phyloP scores from a whole-genome alignment of 208 protist species.

The Leishmania gerbilli region DNA sequence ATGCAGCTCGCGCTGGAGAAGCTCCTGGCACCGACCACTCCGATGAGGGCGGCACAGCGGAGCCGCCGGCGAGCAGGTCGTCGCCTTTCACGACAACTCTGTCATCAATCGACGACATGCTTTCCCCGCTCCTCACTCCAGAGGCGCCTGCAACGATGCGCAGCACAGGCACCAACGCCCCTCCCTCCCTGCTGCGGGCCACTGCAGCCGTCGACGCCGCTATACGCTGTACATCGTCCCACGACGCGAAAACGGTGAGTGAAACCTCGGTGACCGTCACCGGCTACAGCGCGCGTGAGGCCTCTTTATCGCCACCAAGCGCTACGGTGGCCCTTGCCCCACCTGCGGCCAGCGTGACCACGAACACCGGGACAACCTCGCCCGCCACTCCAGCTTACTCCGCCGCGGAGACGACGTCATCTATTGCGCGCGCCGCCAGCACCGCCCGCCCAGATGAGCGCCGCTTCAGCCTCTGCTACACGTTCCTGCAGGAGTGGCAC shows the following conservation, averaged over 20 bases:
- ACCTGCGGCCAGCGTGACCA: background rate
- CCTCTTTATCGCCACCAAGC: background rate
- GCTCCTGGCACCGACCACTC: background rate
- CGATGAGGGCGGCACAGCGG: background rate
- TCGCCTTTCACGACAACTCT: constrained; percentile 11
- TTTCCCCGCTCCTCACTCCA: constrained; percentile 2
- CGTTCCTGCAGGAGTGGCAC: constrained; percentile 61
- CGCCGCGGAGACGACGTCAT: background rate
- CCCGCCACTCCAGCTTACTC: background rate
- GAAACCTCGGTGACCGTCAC: background rate
- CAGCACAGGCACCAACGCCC: background rate
- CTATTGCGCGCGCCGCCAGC: background rate
- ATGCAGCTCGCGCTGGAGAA: background rate
- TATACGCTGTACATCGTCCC: background rate
- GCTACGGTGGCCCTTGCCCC: background rate
- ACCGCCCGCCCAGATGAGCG: background rate
- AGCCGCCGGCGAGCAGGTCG: constrained; percentile 9
- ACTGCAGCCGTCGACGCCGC: background rate
- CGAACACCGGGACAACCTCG: background rate
- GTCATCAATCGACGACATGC: background rate
- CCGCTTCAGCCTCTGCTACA: constrained; percentile 36
- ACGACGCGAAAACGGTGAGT: background rate
- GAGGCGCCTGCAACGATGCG: background rate
- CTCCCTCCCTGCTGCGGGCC: background rate
- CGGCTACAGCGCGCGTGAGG: background rate